These are phyloP conservation scores for Pythium rishiriense DNA, from an alignment of 352 stramenopile genomes.

Conservation along the genomic window DNA sequence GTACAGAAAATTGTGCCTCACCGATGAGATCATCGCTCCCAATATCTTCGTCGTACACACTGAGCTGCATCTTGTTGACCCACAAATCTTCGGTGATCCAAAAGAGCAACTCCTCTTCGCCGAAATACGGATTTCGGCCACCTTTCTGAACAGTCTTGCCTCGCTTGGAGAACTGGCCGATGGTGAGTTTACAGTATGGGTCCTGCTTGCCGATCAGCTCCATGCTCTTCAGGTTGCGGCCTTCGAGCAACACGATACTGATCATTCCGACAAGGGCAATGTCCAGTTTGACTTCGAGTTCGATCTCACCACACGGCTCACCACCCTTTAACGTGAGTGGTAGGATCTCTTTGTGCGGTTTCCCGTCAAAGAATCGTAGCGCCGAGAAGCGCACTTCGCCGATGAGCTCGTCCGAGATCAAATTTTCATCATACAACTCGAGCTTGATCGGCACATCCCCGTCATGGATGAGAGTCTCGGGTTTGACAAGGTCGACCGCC, in stretches of 20 bases:
- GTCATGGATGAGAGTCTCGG: slow-evolving; percentile 61
- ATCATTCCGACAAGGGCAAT: slow-evolving; percentile 84
- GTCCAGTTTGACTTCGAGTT: slow-evolving; percentile 73
- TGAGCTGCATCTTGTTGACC: slow-evolving; percentile 76
- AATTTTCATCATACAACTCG: slow-evolving; percentile 88
- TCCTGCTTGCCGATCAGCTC: slow-evolving; percentile 90
- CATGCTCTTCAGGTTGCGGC: slow-evolving; percentile 89
- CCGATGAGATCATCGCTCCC: slow-evolving; percentile 90
- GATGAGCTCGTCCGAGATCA: slow-evolving; percentile 86
- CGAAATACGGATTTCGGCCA: slow-evolving; percentile 90
- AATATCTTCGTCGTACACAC: slow-evolving; percentile 88
- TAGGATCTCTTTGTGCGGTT: slow-evolving; percentile 54
- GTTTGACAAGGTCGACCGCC: slow-evolving; percentile 81
- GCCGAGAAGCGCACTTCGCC: slow-evolving; percentile 68
- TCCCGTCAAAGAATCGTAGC: slow-evolving; percentile 77
- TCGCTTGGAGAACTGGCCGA: slow-evolving; percentile 70
- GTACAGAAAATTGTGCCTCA: slow-evolving; percentile 63
- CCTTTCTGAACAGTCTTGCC: slow-evolving; percentile 76
- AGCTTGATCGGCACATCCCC: slow-evolving; percentile 74
- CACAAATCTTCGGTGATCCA: slow-evolving; percentile 92
- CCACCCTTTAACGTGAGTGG: slow-evolving; percentile 49
- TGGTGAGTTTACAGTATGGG: slow-evolving; percentile 86
- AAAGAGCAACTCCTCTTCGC: slow-evolving; percentile 90
- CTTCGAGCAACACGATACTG: slow-evolving; percentile 85
- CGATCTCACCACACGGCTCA: slow-evolving; percentile 51